These are phyloP conservation scores for Beta corolliflora DNA, from an alignment of 179 eudicot genomes.

Conservation along the genomic window DNA sequence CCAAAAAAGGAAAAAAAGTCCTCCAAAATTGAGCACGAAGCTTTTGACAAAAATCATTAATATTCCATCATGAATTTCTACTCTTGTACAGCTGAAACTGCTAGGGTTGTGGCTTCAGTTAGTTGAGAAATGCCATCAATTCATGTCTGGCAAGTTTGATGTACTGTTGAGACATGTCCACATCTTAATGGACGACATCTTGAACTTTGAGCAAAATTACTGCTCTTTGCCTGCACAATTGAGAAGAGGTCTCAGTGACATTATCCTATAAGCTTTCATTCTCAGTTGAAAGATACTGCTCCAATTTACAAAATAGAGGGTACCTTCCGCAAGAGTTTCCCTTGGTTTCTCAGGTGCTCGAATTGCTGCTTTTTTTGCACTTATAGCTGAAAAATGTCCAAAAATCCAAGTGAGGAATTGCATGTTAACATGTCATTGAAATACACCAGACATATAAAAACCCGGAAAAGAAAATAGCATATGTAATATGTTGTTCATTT, in stretches of 20 bases:
- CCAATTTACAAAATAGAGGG: background rate
- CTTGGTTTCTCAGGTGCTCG: conserved; percentile 17
- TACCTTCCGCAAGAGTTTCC: conserved; percentile 31
- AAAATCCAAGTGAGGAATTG: conserved; percentile 9
- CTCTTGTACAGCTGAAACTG: background rate
- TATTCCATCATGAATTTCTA: background rate
- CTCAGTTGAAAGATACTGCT: background rate
- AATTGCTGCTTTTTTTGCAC: conserved; percentile 19
- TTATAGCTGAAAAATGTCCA: conserved; percentile 21
- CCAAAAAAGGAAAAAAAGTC: background rate
- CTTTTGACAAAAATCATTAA: background rate
- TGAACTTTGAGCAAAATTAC: background rate
- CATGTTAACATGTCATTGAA: background rate
- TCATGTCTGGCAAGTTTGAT: background rate
- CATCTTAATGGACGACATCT: background rate
- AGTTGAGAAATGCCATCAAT: background rate
- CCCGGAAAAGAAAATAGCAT: background rate
- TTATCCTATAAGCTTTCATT: background rate
- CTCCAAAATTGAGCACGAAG: conserved; percentile 29
- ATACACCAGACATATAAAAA: background rate
- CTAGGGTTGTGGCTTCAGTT: background rate
- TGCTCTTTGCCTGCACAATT: conserved; percentile 29
- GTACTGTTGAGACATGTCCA: background rate
- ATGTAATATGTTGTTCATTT: background rate
- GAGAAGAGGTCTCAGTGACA: background rate